Conservation (phyloP, 179 eudicot genomes). For the Kewa caespitosa region DNA sequence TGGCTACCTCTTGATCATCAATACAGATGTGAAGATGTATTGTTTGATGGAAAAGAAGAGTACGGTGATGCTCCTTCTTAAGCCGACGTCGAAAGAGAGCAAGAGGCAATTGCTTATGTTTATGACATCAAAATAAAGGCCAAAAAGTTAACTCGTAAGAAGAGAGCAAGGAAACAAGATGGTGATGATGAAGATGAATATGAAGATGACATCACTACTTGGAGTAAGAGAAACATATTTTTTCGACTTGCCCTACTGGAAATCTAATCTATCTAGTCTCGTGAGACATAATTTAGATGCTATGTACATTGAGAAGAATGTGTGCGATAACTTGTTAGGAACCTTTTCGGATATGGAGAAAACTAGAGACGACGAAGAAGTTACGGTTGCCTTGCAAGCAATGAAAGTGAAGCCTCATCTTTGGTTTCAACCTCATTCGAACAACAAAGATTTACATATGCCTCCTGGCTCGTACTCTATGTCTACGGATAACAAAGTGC, state of each 20-base stretch:
- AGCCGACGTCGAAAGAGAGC: too few relatives aligned
- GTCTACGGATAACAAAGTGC: not conserved
- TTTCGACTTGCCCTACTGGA: slow-evolving; percentile 13
- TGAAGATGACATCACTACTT: not conserved
- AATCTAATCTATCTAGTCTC: not conserved
- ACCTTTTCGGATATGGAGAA: not conserved
- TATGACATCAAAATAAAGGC: too few relatives aligned
- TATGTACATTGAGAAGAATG: not conserved
- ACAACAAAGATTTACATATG: not conserved
- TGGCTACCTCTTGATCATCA: not conserved
- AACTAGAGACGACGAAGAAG: too few relatives aligned
- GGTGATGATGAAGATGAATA: not conserved
- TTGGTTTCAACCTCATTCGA: not conserved
- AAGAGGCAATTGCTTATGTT: too few relatives aligned
- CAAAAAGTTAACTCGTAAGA: not conserved
- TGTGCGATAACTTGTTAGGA: not conserved
- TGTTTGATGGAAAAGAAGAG: not conserved
- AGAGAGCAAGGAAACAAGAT: not conserved
- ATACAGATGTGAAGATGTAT: not conserved
- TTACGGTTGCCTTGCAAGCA: too few relatives aligned
- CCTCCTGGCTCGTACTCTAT: not conserved
- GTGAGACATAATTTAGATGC: not conserved
- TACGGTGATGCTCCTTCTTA: too few relatives aligned
- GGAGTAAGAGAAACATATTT: slow-evolving; percentile 2
- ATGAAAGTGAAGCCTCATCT: not conserved